A percentile compares a stretch with the other conserved stretches of the same genome.
phyloP scores from a whole-genome alignment of 129 eudicot species.

The Flaveria sonorensis region DNA sequence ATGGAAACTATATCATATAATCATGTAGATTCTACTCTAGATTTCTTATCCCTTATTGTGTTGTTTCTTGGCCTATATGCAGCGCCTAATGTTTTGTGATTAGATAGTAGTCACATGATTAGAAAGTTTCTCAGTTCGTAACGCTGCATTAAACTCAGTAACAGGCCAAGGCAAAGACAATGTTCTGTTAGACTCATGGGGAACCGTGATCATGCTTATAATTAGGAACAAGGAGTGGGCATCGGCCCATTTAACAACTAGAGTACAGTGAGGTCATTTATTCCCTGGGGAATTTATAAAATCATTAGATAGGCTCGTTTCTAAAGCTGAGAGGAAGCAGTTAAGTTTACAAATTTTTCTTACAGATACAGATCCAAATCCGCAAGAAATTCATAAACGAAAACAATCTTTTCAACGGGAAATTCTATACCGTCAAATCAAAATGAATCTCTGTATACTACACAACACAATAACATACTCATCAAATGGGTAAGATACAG shows the following conservation, averaged over 20 bases:
- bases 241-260: background rate
- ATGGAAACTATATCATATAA: background rate
- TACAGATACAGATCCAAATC: background rate
- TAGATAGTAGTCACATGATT: background rate
- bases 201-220: background rate
- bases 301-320: background rate
- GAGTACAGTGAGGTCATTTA: background rate
- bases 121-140: background rate
- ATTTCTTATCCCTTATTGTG: background rate
- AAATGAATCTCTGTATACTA: background rate
- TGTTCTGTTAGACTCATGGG: background rate
- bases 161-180: background rate
- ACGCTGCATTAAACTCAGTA: constrained; percentile 1
- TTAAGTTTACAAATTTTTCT: no score
- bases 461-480: background rate
- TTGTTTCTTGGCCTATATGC: background rate
- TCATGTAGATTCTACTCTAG: constrained; percentile 1
- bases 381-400: background rate
- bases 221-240: background rate
- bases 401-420: background rate
- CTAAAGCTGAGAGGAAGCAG: background rate
- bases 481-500: constrained; percentile 1
- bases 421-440: background rate
- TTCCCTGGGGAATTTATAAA: background rate
- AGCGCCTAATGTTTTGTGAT: background rate